Evolutionary conservation across 306 rosid genomes (phyloP).

Genomic region (Parietaria judaica): DNA sequence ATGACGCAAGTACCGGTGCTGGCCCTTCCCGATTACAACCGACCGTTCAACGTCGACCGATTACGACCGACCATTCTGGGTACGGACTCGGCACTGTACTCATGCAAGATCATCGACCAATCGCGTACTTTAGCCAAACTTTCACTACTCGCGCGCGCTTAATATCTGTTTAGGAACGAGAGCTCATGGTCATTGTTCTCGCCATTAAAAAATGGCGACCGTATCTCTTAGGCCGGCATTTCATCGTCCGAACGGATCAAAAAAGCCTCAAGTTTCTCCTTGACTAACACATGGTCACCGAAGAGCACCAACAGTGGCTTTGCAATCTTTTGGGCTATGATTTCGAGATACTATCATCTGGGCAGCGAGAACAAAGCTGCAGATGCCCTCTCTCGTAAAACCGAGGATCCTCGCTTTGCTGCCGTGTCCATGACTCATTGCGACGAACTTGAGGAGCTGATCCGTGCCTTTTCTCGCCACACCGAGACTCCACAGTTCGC

Average conservation of each 20-base stretch:
- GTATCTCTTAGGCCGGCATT: neutral
- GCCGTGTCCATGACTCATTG: neutral
- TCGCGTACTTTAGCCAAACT: neutral
- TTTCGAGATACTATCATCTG: neutral
- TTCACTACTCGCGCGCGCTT: neutral
- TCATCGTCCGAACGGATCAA: neutral
- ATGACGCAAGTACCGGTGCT: neutral
- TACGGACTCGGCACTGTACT: neutral
- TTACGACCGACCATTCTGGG: neutral
- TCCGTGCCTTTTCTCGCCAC: no score
- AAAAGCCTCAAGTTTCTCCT: neutral
- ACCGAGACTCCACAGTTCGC: no score
- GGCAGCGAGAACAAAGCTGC: neutral
- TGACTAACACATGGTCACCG: neutral
- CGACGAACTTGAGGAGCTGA: no score
- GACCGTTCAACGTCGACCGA: neutral
- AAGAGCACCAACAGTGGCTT: neutral
- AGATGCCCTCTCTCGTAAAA: neutral
- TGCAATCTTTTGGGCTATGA: neutral
- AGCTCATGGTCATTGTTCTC: neutral
- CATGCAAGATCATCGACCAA: neutral
- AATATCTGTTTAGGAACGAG: neutral
- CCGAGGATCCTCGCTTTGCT: no score
- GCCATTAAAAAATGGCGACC: neutral
- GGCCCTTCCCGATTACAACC: neutral